Conservation (phyloP, 495 filamentous ascomycete genomes). For the Xylaria palmicola region DNA sequence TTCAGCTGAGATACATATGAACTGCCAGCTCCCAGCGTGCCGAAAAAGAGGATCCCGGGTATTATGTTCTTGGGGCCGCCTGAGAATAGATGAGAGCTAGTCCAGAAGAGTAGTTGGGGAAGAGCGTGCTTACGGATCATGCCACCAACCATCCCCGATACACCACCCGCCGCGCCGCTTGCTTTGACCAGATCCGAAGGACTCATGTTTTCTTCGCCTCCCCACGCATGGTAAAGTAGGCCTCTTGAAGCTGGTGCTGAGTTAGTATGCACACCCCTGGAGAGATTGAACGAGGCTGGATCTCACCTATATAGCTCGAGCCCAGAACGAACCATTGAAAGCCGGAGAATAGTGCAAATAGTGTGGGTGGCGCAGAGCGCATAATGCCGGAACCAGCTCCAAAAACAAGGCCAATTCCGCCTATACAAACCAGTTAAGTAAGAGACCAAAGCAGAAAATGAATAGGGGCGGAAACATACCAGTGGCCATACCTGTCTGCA, state of each 20-base stretch:
- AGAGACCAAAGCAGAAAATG: neutral
- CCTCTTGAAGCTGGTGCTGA: slow-evolving; percentile 35
- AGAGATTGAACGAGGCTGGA: slow-evolving; percentile 20
- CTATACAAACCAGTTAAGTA: slow-evolving; percentile 38
- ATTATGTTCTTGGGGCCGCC: slow-evolving; percentile 45
- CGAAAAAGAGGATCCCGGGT: slow-evolving; percentile 40
- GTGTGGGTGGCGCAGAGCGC: slow-evolving; percentile 58
- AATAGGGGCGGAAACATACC: neutral
- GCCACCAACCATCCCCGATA: slow-evolving; percentile 66
- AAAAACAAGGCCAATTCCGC: slow-evolving; percentile 65
- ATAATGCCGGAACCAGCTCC: slow-evolving; percentile 70
- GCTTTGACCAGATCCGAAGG: slow-evolving; percentile 57
- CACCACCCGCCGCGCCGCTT: slow-evolving; percentile 65
- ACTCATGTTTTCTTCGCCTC: slow-evolving; percentile 48
- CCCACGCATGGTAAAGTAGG: slow-evolving; percentile 33
- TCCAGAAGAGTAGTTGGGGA: neutral
- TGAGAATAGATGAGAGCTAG: slow-evolving; percentile 26
- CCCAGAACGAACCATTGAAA: slow-evolving; percentile 80
- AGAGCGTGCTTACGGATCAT: slow-evolving; percentile 57
- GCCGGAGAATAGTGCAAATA: slow-evolving; percentile 71
- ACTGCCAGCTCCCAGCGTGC: slow-evolving; percentile 18
- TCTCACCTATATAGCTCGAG: slow-evolving; percentile 71
- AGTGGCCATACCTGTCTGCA: slow-evolving; percentile 22
- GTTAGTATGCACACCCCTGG: slow-evolving; percentile 13
- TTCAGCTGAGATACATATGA: slow-evolving; percentile 17